phyloP scores from a whole-genome alignment of 2,329 filamentous ascomycete species.

The Claviceps fusiformis region DNA sequence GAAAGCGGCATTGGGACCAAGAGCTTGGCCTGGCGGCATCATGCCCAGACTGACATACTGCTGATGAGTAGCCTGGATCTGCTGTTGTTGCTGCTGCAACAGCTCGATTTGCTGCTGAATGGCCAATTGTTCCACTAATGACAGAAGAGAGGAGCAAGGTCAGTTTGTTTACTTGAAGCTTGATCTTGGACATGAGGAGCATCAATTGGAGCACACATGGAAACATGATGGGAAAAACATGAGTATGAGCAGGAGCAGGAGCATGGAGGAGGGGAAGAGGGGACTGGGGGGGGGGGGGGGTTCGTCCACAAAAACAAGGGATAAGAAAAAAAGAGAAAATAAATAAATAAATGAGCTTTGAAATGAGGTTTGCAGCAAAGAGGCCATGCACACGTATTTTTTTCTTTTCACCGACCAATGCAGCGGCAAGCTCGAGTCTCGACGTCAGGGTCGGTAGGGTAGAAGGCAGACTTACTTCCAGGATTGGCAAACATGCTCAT shows the following conservation, averaged over 20 bases:
- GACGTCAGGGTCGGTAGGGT: neutral
- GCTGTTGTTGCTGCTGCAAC: slow-evolving; percentile 93
- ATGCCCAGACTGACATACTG: slow-evolving; percentile 98
- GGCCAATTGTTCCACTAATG: slow-evolving; percentile 83
- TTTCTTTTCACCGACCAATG: neutral
- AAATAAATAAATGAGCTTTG: too few relatives aligned
- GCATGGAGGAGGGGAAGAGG: neutral
- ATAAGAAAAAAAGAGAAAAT: neutral
- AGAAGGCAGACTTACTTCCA: slow-evolving; percentile 40
- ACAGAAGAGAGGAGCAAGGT: slow-evolving; percentile 4
- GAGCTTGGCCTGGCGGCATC: slow-evolving; percentile 66
- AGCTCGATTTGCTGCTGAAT: slow-evolving; percentile 97
- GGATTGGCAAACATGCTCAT: slow-evolving; percentile 77
- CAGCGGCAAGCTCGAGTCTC: neutral
- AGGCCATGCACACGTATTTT: neutral
- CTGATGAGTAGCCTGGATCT: slow-evolving; percentile 90
- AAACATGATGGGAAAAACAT: neutral
- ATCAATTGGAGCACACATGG: neutral
- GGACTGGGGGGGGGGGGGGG: neutral
- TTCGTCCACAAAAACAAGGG: neutral
- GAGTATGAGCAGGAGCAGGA: neutral
- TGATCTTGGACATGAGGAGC: neutral
- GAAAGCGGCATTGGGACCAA: slow-evolving; percentile 58
- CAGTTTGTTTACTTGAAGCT: neutral
- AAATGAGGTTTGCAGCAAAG: neutral